These are phyloP conservation scores for Plasmodium gallinaceum DNA, from an alignment of 169 alveolate genomes.

Conservation along the genomic window DNA sequence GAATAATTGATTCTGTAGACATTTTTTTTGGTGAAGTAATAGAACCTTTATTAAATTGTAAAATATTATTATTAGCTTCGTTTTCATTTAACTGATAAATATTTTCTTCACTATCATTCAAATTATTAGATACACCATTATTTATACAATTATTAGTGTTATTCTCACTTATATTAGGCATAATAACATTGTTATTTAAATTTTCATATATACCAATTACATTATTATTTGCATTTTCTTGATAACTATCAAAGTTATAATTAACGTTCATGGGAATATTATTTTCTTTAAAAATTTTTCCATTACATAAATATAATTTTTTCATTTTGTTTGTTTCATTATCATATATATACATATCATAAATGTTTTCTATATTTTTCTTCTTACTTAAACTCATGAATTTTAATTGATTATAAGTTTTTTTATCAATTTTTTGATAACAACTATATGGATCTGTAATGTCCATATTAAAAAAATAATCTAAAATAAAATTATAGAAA, in stretches of 20 bases:
- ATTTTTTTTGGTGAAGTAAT: neutral
- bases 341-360: constrained; percentile 43
- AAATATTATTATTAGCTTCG: neutral
- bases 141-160: neutral
- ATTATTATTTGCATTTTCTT: neutral
- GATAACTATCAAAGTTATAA: constrained; percentile 7
- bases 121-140: neutral
- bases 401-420: constrained; percentile 31
- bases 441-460: constrained; percentile 37
- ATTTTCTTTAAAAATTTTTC: constrained; percentile 13
- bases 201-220: neutral
- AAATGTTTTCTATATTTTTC: neutral
- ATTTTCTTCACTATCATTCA: neutral
- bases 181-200: neutral
- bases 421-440: constrained; percentile 45
- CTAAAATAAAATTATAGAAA: constrained; percentile 59
- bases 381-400: constrained; percentile 19
- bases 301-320: constrained; percentile 36
- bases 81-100: constrained; percentile 4
- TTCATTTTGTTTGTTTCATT: constrained; percentile 34
- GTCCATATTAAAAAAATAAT: constrained; percentile 26
- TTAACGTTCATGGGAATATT: neutral
- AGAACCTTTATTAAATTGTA: neutral
- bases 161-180: neutral
- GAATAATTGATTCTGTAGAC: neutral